Evolutionary conservation across 148 eudicot species (phyloP), one percentile per base, ranked within the genome.

Genomic region (Nepenthes mirabilis): DNA sequence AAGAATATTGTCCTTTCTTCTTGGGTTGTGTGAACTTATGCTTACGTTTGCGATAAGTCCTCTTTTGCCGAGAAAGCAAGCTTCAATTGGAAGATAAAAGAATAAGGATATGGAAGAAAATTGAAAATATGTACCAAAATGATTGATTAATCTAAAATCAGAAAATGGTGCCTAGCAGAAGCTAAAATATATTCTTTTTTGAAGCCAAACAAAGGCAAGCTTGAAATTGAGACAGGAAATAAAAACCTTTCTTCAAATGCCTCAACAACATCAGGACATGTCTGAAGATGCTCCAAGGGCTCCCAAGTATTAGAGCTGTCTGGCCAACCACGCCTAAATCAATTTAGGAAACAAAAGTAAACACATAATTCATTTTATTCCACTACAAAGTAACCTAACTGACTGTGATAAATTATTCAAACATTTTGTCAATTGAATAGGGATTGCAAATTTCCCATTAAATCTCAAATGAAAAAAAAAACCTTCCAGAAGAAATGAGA

Each of bases 271-370:
- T 93, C 99, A n/a, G 89, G 81, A 67, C 86, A 80, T 3, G 83
- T 74, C 65, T 64, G 59, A 61, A 93, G 81, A 77, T 93, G 93
- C 71, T 80, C 95, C 40, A 82, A 55, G 8, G 99, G 99, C 72
- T 93, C 99, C 99, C 99, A 89, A 1, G 99, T 93, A 74, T 93
- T 93, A 0, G 82, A 80, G 10, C 87, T 78, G 73, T 93, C 99
- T 6, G 95, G 90, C 99, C 99, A 93, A 57, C 87, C 99, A 63
- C 97, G 99, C 99, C 99, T 93, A 69, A 51, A 70, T 64, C 52
- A 49, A 49, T 5, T 11, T 5, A 49, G 14, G 3, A 11, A 6
- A 49, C 6, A 49, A 49, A 11, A n/a, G 3, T 5, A 5, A 6
- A 49, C 52, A 2, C 52, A 49, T 5, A 49, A 49, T 10, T n/a